Base-by-base conservation (phyloP, 768 basidiomycete genomes). In the Hericium alpestre region DNA sequence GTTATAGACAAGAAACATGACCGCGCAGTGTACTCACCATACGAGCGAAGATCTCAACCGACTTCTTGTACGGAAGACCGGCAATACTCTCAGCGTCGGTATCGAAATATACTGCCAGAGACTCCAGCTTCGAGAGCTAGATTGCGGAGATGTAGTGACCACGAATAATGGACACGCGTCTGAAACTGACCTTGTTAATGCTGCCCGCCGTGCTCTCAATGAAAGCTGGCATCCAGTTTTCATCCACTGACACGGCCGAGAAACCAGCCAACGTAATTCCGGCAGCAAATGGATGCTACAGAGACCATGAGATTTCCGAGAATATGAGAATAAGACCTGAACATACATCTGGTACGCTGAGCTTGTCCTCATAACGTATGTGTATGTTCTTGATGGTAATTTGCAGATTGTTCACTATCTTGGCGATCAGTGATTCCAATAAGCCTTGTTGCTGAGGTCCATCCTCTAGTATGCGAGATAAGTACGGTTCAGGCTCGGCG, bases 311-410 rank as follows among this genome's bases (percentile, higher is more conserved):
- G 18, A 10, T 18, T n/a, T 46, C 12, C 13, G 16, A 18, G 12
- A 18, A n/a, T 23, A 40, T 56, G 49, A 48, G 38, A 38, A 18
- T 22, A 41, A 22, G 25, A 2, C 27, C 51, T 2, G 52, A 51
- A 73, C 87, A 65, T 70, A 93, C 93, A 27, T 88, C 91, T 32
- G 94, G 94, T 25, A 93, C 92, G 64, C 92, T 96, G 64, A 93
- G 69, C 52, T 86, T 86, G 73, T 99, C 96, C 71, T 99, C 96
- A 65, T 97, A 99, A 54, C 96, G 86, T 49, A 98, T 72, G 68
- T 99, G 96, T 47, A 99, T 91, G 64, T 96, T 95, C 72, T 87
- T 91, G 58, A 98, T 83, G 12, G 92, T 93, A 23, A 98, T 83
- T 73, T 99, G 96, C 23, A 98, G 70, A 66, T 99, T 99, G 72